Evolutionary conservation across 352 stramenopile genomes (phyloP).

Genomic region (Globisporangium spinosum): DNA sequence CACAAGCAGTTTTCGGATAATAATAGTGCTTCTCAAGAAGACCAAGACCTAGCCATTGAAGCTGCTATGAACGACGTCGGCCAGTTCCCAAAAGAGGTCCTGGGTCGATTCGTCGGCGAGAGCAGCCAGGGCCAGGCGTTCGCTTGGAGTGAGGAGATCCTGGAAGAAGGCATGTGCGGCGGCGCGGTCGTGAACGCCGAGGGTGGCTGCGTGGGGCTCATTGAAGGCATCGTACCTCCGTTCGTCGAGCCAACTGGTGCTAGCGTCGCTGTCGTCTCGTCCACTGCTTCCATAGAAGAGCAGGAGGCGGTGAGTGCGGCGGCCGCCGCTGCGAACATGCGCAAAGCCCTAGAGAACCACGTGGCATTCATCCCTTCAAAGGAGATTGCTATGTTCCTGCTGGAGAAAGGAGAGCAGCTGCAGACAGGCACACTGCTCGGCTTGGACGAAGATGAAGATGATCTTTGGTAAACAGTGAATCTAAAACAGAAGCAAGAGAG

Average conservation of each 20-base stretch:
- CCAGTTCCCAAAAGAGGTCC: conserved; percentile 45
- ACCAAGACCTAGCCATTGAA: conserved; percentile 6
- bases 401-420: conserved; percentile 27
- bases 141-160: conserved; percentile 61
- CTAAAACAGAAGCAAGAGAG: too few species aligned
- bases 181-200: conserved; percentile 49
- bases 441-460: conserved; percentile 16
- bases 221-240: conserved; percentile 74
- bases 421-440: conserved; percentile 36
- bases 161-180: conserved; percentile 83
- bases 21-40: conserved; percentile 7
- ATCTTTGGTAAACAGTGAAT: conserved; percentile 14
- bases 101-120: conserved; percentile 57
- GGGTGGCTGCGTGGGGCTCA: conserved; percentile 55
- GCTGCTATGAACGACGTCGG: conserved; percentile 15
- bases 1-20: conserved; percentile 33
- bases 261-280: background rate
- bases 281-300: conserved; percentile 24
- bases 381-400: conserved; percentile 48
- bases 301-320: conserved; percentile 27
- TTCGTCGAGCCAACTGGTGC: conserved; percentile 16
- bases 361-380: conserved; percentile 60
- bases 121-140: conserved; percentile 64
- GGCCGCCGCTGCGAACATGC: conserved; percentile 26
- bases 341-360: conserved; percentile 61